Conservation (phyloP, 2,329 filamentous ascomycete species). For the Ambrosiella beaveri region DNA sequence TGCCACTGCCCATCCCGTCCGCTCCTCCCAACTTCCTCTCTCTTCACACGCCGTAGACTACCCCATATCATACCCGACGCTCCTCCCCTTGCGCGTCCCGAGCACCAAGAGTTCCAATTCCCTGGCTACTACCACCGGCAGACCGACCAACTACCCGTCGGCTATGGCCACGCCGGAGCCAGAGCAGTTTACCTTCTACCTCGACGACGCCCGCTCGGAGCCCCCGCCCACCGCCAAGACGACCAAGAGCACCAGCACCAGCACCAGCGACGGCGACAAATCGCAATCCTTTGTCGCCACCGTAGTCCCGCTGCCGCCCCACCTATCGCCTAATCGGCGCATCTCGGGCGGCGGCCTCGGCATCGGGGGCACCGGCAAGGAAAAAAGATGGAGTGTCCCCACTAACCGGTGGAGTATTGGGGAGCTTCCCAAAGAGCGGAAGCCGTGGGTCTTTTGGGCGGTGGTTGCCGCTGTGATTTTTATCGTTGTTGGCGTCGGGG, state of each 20-base stretch:
- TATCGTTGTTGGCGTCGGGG: constrained; percentile 22
- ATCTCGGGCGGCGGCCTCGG: not conserved
- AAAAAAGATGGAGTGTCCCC: constrained; percentile 11
- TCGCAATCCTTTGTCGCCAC: not conserved
- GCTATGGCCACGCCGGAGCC: not conserved
- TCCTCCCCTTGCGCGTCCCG: constrained; percentile 9
- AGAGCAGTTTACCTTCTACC: constrained; percentile 13
- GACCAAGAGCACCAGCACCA: not conserved
- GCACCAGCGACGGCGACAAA: not conserved
- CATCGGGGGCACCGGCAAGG: not conserved
- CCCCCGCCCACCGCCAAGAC: not conserved
- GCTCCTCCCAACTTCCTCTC: no score
- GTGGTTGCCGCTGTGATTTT: constrained; percentile 19
- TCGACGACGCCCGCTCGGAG: not conserved
- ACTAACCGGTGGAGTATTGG: constrained; percentile 14
- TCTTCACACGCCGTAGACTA: not conserved
- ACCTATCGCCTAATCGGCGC: not conserved
- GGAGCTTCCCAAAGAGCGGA: constrained; percentile 16
- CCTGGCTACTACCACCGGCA: not conserved
- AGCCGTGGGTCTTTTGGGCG: constrained; percentile 23
- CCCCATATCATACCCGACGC: not conserved
- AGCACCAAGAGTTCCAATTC: not conserved
- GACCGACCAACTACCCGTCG: not conserved
- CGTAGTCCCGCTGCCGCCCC: not conserved
- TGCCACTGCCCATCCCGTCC: no score